phyloP scores from a whole-genome alignment of 2,329 filamentous ascomycete species.

The Pseudopithomyces maydicus region DNA sequence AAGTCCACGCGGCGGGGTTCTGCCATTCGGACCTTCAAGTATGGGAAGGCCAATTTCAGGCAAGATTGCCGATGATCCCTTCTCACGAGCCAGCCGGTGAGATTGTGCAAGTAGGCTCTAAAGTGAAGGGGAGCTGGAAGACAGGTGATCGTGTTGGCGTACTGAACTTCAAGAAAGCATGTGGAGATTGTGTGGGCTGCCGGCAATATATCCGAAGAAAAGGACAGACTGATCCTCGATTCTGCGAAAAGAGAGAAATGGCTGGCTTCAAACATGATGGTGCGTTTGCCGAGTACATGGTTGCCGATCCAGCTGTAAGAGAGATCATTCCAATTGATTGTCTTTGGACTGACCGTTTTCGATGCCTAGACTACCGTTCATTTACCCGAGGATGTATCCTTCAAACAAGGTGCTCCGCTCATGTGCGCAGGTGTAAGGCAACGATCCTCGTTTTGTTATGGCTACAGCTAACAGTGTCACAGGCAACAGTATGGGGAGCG shows the following conservation, averaged over 20 bases:
- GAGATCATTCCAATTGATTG: neutral
- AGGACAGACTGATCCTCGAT: conserved; percentile 27
- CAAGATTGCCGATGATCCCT: conserved; percentile 33
- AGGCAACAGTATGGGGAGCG: conserved; percentile 36
- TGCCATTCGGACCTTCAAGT: conserved; percentile 37
- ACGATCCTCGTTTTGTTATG: neutral
- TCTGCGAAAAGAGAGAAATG: conserved; percentile 33
- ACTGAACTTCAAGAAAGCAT: conserved; percentile 33
- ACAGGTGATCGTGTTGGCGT: conserved; percentile 38
- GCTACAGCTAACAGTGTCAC: conserved; percentile 1
- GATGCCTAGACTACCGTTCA: conserved; percentile 22
- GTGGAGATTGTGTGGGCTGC: conserved; percentile 26
- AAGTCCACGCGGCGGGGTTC: conserved; percentile 32
- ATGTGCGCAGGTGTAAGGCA: conserved; percentile 41
- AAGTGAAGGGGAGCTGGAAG: conserved; percentile 32
- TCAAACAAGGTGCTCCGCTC: conserved; percentile 38
- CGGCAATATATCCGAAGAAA: conserved; percentile 17
- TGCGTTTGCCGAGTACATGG: conserved; percentile 39
- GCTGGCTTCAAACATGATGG: conserved; percentile 39
- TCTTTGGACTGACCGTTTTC: neutral
- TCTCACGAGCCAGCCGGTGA: conserved; percentile 42
- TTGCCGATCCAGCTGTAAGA: conserved; percentile 30
- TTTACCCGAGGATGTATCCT: conserved; percentile 26
- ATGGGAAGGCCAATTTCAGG: conserved; percentile 25
- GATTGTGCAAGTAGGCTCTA: conserved; percentile 30